Percentiles rank a stretch among this genome's conserved stretches.
Conservation (phyloP, 805 yeast species). For the Schwanniomyces pseudopolymorphus region DNA sequence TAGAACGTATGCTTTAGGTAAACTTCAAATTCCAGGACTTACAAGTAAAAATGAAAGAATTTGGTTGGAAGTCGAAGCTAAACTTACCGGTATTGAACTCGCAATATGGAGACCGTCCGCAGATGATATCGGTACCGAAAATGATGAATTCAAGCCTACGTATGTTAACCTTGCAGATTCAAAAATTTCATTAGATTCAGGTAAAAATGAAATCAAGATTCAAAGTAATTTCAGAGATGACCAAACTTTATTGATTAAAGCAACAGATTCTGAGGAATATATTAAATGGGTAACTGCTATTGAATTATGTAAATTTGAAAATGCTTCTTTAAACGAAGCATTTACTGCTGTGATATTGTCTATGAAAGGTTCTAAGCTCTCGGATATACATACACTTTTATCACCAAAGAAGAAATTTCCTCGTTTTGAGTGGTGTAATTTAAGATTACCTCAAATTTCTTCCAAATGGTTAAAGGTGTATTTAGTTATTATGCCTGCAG, state of each 20-base stretch:
- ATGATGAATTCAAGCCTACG: slow-evolving; percentile 45
- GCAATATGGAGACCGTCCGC: slow-evolving; percentile 45
- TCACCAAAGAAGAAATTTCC: slow-evolving; percentile 47
- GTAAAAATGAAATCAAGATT: slow-evolving; percentile 20
- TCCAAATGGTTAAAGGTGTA: slow-evolving; percentile 60
- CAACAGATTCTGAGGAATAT: slow-evolving; percentile 20
- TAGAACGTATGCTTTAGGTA: slow-evolving; percentile 61
- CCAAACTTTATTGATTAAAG: slow-evolving; percentile 23
- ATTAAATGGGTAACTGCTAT: slow-evolving; percentile 48
- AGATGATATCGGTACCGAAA: slow-evolving; percentile 23
- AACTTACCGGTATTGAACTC: slow-evolving; percentile 55
- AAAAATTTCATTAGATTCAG: slow-evolving; percentile 15
- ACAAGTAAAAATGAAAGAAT: slow-evolving; percentile 18
- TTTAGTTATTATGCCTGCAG: slow-evolving; percentile 49
- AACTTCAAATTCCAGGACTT: slow-evolving; percentile 31
- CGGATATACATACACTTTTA: slow-evolving; percentile 59
- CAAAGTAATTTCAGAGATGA: slow-evolving; percentile 28
- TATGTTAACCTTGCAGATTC: slow-evolving; percentile 53
- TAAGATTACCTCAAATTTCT: slow-evolving; percentile 58
- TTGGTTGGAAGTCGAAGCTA: slow-evolving; percentile 37
- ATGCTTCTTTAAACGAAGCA: slow-evolving; percentile 55
- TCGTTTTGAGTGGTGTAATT: slow-evolving; percentile 60
- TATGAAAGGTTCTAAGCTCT: slow-evolving; percentile 53
- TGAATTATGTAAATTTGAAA: slow-evolving; percentile 56
- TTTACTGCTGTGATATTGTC: slow-evolving; percentile 66